phyloP scores from a whole-genome alignment of 208 protist genomes.

The Leishmania mexicana region DNA sequence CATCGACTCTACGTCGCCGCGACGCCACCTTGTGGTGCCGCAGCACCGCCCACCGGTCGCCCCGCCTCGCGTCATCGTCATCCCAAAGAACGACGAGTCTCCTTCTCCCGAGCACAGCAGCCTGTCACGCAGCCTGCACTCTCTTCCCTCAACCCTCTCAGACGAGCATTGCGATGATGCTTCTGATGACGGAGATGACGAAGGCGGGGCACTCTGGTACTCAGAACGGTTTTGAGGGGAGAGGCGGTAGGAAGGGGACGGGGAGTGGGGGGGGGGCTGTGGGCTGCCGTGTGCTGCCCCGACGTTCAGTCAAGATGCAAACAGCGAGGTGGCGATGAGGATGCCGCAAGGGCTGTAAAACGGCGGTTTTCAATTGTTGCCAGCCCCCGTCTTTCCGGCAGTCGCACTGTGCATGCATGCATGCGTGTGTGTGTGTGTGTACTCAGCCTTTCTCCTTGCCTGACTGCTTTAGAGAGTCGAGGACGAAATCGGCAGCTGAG shows the following conservation, averaged over 20 bases:
- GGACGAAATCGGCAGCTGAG: background rate
- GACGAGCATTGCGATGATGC: background rate
- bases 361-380: background rate
- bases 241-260: background rate
- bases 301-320: background rate
- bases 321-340: background rate
- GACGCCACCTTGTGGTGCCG: background rate
- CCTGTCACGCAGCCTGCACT: constrained; percentile 25
- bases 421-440: background rate
- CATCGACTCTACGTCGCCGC: background rate
- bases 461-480: background rate
- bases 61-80: background rate
- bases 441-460: background rate
- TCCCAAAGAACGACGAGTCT: background rate
- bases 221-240: constrained; percentile 7
- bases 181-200: background rate
- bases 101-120: constrained; percentile 6
- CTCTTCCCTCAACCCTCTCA: constrained; percentile 19
- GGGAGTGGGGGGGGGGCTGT: background rate
- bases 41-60: constrained; percentile 19
- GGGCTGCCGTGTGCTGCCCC: background rate
- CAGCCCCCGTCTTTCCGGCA: background rate
- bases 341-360: background rate
- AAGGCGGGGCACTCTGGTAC: background rate
- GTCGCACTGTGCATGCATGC: background rate